Percentiles rank a stretch among this genome's conserved stretches.
These are phyloP conservation scores for Yamadazyma conglobata DNA, from an alignment of 1,139 yeast genomes.

Conservation along the genomic window DNA sequence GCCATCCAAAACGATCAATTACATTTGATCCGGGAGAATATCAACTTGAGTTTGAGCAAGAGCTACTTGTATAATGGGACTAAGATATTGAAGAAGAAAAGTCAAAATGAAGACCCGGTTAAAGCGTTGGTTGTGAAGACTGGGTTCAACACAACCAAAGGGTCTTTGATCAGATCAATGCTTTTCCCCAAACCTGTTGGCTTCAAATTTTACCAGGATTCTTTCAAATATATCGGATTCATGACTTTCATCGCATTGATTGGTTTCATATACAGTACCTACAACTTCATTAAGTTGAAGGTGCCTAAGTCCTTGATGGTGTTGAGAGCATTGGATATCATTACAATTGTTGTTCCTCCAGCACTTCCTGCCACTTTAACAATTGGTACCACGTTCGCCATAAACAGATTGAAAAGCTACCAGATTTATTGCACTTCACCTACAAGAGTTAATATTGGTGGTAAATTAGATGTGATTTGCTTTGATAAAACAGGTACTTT, in stretches of 20 bases:
- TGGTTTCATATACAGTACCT: conserved; percentile 82
- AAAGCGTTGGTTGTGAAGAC: conserved; percentile 85
- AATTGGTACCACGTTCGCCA: conserved; percentile 91
- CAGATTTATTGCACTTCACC: conserved; percentile 89
- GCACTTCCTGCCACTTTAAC: conserved; percentile 97
- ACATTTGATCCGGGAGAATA: conserved; percentile 51
- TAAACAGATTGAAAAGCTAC: conserved; percentile 61
- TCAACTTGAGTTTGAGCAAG: conserved; percentile 66
- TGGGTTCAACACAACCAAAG: conserved; percentile 94
- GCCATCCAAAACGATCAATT: conserved; percentile 66
- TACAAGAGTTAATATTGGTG: conserved; percentile 89
- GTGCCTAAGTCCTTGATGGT: conserved; percentile 67
- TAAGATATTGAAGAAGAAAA: conserved; percentile 74
- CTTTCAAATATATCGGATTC: conserved; percentile 92
- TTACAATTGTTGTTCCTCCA: conserved; percentile 97
- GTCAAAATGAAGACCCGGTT: conserved; percentile 66
- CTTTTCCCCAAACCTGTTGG: conserved; percentile 93
- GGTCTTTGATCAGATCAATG: conserved; percentile 93
- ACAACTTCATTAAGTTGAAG: conserved; percentile 76
- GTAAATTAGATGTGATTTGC: conserved; percentile 84
- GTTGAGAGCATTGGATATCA: conserved; percentile 85
- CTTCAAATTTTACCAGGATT: conserved; percentile 88
- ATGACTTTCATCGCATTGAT: conserved; percentile 82
- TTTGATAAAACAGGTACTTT: conserved; percentile 97
- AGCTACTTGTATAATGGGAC: conserved; percentile 88